phyloP scores from a whole-genome alignment of 73 alveolate species.

The Uronychia binucleata region DNA sequence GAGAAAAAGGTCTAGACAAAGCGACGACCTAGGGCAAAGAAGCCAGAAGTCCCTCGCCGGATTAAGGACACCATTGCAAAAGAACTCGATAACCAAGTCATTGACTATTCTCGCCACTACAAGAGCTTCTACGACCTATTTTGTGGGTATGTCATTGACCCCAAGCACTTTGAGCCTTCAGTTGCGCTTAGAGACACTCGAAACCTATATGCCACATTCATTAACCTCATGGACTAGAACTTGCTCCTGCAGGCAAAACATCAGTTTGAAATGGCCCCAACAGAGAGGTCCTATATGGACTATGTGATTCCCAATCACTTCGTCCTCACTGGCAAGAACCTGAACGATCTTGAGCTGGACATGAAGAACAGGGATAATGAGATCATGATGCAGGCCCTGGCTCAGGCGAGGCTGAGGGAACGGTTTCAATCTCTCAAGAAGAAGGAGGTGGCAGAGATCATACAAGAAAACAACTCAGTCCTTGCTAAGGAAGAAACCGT shows the following conservation, averaged over 20 bases:
- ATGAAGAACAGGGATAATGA: constrained; percentile 52
- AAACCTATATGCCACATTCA: constrained; percentile 54
- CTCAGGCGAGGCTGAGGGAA: constrained; percentile 44
- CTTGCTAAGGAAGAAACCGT: constrained; percentile 2
- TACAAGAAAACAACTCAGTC: constrained; percentile 38
- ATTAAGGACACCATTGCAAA: neutral
- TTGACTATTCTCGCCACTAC: constrained; percentile 57
- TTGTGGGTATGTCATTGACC: constrained; percentile 43
- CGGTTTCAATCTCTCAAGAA: constrained; percentile 42
- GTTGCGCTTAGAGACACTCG: constrained; percentile 41
- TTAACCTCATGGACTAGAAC: constrained; percentile 55
- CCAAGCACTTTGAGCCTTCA: constrained; percentile 41
- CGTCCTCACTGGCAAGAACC: constrained; percentile 38
- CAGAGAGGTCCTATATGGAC: constrained; percentile 41
- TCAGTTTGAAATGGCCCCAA: constrained; percentile 52
- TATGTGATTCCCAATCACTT: constrained; percentile 35
- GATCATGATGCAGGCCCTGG: constrained; percentile 43
- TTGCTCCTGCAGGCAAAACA: constrained; percentile 32
- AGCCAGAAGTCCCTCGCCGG: too few species aligned
- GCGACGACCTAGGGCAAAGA: too few species aligned
- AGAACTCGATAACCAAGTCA: constrained; percentile 26
- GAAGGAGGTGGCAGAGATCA: constrained; percentile 41
- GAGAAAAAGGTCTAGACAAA: too few species aligned
- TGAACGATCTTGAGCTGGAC: constrained; percentile 46
- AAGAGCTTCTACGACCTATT: constrained; percentile 64